Conservation (phyloP, 805 yeast genomes). For the Nakazawaea populi region DNA sequence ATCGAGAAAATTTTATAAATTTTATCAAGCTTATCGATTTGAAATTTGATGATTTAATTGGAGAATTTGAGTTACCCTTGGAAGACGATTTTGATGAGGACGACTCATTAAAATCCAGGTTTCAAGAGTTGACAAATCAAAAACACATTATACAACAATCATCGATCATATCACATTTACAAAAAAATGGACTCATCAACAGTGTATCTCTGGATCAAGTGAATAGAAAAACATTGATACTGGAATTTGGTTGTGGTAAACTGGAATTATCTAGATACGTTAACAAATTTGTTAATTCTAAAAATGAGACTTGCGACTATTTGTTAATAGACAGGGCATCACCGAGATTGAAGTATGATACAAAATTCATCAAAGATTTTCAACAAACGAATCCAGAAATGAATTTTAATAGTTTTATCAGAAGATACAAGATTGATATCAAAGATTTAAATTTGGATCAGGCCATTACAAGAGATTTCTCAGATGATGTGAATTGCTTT, state of each 20-base stretch:
- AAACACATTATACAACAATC: slow-evolving; percentile 85
- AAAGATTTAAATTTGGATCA: slow-evolving; percentile 60
- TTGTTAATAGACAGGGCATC: slow-evolving; percentile 72
- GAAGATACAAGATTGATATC: slow-evolving; percentile 68
- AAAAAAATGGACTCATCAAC: slow-evolving; percentile 14
- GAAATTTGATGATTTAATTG: slow-evolving; percentile 12
- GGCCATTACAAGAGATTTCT: slow-evolving; percentile 33
- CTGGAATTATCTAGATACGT: slow-evolving; percentile 76
- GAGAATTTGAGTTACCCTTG: slow-evolving; percentile 10
- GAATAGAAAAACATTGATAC: slow-evolving; percentile 23
- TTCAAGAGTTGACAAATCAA: slow-evolving; percentile 44
- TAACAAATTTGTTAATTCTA: slow-evolving; percentile 23
- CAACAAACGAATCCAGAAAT: background rate
- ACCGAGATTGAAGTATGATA: slow-evolving; percentile 73
- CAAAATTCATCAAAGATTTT: slow-evolving; percentile 49
- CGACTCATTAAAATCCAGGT: slow-evolving; percentile 35
- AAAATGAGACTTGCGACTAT: slow-evolving; percentile 21
- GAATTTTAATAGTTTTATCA: slow-evolving; percentile 18
- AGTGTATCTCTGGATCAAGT: too few relatives aligned
- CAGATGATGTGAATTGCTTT: slow-evolving; percentile 24
- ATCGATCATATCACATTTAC: slow-evolving; percentile 67
- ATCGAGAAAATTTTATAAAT: slow-evolving; percentile 18
- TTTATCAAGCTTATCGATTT: slow-evolving; percentile 15
- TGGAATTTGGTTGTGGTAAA: slow-evolving; percentile 91
- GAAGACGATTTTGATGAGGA: slow-evolving; percentile 16